Conservation (phyloP, 2,329 filamentous ascomycete genomes). For the Hymenoscyphus linearis region DNA sequence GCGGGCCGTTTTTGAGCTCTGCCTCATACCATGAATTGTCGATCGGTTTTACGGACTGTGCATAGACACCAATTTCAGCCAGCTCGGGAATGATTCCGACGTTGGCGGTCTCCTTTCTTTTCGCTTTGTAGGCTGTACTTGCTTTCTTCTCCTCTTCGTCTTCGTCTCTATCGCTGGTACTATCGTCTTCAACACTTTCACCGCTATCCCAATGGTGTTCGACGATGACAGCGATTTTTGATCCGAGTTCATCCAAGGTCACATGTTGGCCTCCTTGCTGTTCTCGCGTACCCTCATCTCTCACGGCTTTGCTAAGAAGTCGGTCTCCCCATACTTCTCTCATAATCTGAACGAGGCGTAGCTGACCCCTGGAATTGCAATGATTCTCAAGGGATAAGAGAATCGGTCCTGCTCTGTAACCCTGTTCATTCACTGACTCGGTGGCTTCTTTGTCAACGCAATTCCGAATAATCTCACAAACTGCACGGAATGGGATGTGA, state of each 20-base stretch:
- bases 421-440: slow-evolving; percentile 36
- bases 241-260: slow-evolving; percentile 51
- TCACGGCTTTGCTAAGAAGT: slow-evolving; percentile 52
- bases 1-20: slow-evolving; percentile 44
- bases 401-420: slow-evolving; percentile 48
- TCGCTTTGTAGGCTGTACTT: slow-evolving; percentile 46
- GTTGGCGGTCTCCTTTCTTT: slow-evolving; percentile 44
- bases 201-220: slow-evolving; percentile 59
- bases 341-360: slow-evolving; percentile 60
- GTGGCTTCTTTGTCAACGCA: slow-evolving; percentile 54
- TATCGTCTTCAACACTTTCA: slow-evolving; percentile 36
- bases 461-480: slow-evolving; percentile 61
- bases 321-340: slow-evolving; percentile 55
- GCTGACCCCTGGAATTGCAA: slow-evolving; percentile 54
- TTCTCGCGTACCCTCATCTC: slow-evolving; percentile 50
- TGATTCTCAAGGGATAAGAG: slow-evolving; percentile 65
- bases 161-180: slow-evolving; percentile 38
- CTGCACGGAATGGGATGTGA: slow-evolving; percentile 56
- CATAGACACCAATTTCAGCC: slow-evolving; percentile 61
- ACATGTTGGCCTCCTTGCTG: slow-evolving; percentile 52
- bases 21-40: slow-evolving; percentile 61
- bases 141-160: slow-evolving; percentile 42
- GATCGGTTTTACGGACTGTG: slow-evolving; percentile 62
- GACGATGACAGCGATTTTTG: slow-evolving; percentile 62
- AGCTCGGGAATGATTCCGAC: slow-evolving; percentile 58